Conservation (phyloP, 179 eudicot genomes). For the Monotropa hypopitys region DNA sequence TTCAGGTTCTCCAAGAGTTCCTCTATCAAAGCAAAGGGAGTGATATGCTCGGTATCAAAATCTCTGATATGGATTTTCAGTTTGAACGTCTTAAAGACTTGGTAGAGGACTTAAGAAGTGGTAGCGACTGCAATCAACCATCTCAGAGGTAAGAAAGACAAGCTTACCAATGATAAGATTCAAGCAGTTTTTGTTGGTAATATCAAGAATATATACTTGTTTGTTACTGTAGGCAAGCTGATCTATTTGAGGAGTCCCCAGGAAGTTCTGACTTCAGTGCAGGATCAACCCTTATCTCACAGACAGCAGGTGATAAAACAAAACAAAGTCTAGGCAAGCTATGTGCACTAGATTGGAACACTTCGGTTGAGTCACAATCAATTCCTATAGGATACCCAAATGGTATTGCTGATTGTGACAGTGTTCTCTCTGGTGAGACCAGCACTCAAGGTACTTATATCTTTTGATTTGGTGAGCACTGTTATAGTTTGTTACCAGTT, state of each 20-base stretch:
- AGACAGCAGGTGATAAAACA: constrained; percentile 29
- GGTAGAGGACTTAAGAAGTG: constrained; percentile 49
- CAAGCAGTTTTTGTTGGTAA: background rate
- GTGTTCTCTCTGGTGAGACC: constrained; percentile 20
- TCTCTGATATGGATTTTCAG: constrained; percentile 39
- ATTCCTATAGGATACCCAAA: constrained; percentile 16
- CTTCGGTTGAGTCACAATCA: constrained; percentile 23
- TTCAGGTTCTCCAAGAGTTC: constrained; percentile 66
- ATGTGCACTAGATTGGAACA: constrained; percentile 14
- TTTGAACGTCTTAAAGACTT: constrained; percentile 44
- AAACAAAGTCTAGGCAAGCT: constrained; percentile 36
- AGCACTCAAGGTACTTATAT: constrained; percentile 33
- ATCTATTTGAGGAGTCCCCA: constrained; percentile 50
- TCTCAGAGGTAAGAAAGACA: constrained; percentile 43
- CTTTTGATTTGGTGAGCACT: background rate
- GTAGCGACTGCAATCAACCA: constrained; percentile 33
- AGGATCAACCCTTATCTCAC: constrained; percentile 49
- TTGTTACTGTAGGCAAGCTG: constrained; percentile 40
- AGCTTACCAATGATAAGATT: background rate
- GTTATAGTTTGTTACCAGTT: background rate
- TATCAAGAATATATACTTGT: constrained; percentile 1
- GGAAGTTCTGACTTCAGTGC: constrained; percentile 81
- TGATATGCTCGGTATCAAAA: constrained; percentile 21
- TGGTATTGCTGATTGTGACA: constrained; percentile 27
- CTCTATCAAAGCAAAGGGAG: constrained; percentile 51